phyloP scores from a whole-genome alignment of 371 early-diverging fungal genomes.

The Actinomortierella wolfii region DNA sequence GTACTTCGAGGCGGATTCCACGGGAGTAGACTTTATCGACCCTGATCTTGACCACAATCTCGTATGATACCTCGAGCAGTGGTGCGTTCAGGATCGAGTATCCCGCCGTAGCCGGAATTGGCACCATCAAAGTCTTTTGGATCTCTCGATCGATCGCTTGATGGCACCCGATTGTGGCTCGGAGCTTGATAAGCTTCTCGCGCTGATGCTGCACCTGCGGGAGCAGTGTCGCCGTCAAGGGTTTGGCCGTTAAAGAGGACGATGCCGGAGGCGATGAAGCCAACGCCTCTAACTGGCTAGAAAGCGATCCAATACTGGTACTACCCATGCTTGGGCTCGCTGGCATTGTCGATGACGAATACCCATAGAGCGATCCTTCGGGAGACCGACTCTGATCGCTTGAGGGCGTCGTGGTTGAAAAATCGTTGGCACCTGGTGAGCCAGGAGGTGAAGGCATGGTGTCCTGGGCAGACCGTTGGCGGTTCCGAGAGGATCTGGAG shows the following conservation, averaged over 20 bases:
- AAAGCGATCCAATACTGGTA: slow-evolving; percentile 29
- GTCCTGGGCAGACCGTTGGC: no score
- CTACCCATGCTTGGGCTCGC: slow-evolving; percentile 18
- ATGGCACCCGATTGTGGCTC: slow-evolving; percentile 25
- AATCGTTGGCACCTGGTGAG: slow-evolving; percentile 22
- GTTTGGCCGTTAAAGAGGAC: no score
- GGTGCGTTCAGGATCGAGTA: slow-evolving; percentile 45
- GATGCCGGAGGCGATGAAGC: background rate
- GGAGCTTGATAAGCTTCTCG: slow-evolving; percentile 34
- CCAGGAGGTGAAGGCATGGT: slow-evolving; percentile 38
- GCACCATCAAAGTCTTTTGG: slow-evolving; percentile 40
- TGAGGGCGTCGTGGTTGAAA: slow-evolving; percentile 17
- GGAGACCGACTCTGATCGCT: slow-evolving; percentile 27
- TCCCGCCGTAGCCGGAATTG: slow-evolving; percentile 20
- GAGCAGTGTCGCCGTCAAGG: background rate
- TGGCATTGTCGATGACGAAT: background rate
- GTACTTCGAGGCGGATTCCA: slow-evolving; percentile 23
- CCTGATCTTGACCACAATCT: slow-evolving; percentile 44
- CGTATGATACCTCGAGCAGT: slow-evolving; percentile 39
- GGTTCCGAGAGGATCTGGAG: no score
- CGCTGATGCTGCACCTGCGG: slow-evolving; percentile 41
- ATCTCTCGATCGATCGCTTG: slow-evolving; percentile 42
- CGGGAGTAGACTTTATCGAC: slow-evolving; percentile 33
- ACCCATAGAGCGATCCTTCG: slow-evolving; percentile 22
- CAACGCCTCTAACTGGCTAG: slow-evolving; percentile 31